These are phyloP conservation scores for Scedosporium apiospermum DNA, from an alignment of 2,329 filamentous ascomycete genomes.

Conservation along the genomic window DNA sequence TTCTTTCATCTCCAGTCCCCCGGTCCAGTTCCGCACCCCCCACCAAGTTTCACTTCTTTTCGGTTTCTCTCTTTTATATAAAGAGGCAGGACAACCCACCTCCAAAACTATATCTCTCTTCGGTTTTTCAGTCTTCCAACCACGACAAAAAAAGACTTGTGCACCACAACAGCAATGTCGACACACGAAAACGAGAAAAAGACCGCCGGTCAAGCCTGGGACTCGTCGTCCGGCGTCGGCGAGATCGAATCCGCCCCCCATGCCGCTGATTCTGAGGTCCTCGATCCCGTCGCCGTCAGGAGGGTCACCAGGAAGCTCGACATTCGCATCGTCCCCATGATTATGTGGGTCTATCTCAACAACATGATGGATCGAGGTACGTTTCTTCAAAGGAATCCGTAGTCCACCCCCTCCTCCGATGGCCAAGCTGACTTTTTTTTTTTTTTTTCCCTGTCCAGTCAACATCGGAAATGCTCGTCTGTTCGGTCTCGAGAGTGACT, in stretches of 20 bases:
- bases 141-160: background rate
- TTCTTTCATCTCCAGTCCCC: background rate
- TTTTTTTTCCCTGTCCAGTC: conserved; percentile 29
- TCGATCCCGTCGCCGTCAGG: background rate
- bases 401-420: no score
- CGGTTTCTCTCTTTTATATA: background rate
- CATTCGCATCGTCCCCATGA: conserved; percentile 20
- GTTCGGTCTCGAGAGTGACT: conserved; percentile 49
- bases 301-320: conserved; percentile 18
- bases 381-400: no score
- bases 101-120: no score
- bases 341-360: conserved; percentile 24
- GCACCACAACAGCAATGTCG: background rate
- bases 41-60: background rate
- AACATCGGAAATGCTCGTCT: conserved; percentile 64
- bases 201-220: background rate
- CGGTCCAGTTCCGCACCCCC: background rate
- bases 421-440: no score
- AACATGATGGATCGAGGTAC: conserved; percentile 27
- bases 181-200: conserved; percentile 3
- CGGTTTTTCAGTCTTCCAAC: background rate
- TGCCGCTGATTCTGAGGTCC: background rate
- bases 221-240: conserved; percentile 1
- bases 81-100: background rate
- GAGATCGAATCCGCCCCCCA: background rate